Evolutionary conservation across 2,329 filamentous ascomycete genomes (phyloP).

Genomic region (Apiospora rasikravindrae): DNA sequence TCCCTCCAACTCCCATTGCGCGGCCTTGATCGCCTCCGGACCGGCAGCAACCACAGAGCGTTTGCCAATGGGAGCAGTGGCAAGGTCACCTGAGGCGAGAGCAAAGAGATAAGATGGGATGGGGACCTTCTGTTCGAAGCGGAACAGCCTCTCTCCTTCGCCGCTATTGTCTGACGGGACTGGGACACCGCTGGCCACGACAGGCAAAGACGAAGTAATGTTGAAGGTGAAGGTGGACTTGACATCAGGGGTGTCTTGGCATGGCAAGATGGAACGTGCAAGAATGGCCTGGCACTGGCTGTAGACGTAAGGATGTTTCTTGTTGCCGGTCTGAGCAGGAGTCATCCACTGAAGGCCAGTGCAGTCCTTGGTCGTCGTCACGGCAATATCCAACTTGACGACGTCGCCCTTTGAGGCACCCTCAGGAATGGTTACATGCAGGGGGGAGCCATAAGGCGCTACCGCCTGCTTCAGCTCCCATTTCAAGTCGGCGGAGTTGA

Average conservation of each 20-base stretch:
- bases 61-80: constrained; percentile 83
- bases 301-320: constrained; percentile 97
- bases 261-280: constrained; percentile 90
- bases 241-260: constrained; percentile 95
- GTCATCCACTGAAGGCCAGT: constrained; percentile 96
- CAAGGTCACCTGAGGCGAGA: constrained; percentile 85
- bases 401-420: constrained; percentile 59
- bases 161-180: constrained; percentile 51
- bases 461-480: constrained; percentile 74
- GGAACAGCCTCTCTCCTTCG: constrained; percentile 71
- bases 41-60: constrained; percentile 85
- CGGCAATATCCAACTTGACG: constrained; percentile 64
- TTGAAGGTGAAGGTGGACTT: constrained; percentile 95
- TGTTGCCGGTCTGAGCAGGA: constrained; percentile 91
- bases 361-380: constrained; percentile 86
- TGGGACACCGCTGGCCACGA: constrained; percentile 86
- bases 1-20: constrained; percentile 88
- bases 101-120: constrained; percentile 96
- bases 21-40: constrained; percentile 82
- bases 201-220: constrained; percentile 83
- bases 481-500: constrained; percentile 66
- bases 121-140: constrained; percentile 87
- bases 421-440: constrained; percentile 66
- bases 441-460: constrained; percentile 76
- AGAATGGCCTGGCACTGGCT: constrained; percentile 98